Evolutionary conservation across 2,329 filamentous ascomycete genomes (phyloP), one percentile per base, ranked within the genome.

Genomic region (Diaporthe sp.): DNA sequence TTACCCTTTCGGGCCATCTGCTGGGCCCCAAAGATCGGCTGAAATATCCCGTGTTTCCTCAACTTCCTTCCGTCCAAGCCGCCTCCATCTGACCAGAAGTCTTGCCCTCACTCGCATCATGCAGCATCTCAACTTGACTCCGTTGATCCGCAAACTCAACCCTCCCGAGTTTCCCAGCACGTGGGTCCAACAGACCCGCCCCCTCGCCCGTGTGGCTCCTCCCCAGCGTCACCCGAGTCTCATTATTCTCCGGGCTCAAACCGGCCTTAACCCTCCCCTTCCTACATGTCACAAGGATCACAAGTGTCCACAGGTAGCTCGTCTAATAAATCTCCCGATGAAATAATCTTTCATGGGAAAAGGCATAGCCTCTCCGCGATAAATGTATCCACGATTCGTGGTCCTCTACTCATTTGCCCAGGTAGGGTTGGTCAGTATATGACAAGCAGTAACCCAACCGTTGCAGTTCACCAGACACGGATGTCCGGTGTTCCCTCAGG

Each of bases 41-140:
- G 65, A 69, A 69, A 42, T 69, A 69, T 69, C 65, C 65, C 65
- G 49, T 69, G 49, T 69, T 69, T 69, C 65, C 49, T 69, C 65
- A 25, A 55, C 65, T 22, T 15, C 46, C 65, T 69, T 69, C 65
- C 65, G 65, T 55, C 65, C 65, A 69, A 69, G 65, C 65, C 65
- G 65, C 13, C 49, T 19, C 34, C 65, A 42, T 55, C 49, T 42
- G 28, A 46, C 31, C 31, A 69, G 42, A 31, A 53, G 62, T 39
- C 46, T 68, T 68, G 31, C 22, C 46, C 34, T 39, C 34, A 12
- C n/a, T 42, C 65, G 13, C 65, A 68, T 53, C 65, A 68, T 69
- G n/a, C 46, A 42, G 22, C 49, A 55, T 69, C 65, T 69, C 46
- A 55, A 39, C 28, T 69, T 25, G 49, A 19, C 65, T 19, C 34